Percentiles rank a stretch among this genome's conserved stretches.
Conservation (phyloP, 495 filamentous ascomycete genomes). For the Podospora pseudoanserina region DNA sequence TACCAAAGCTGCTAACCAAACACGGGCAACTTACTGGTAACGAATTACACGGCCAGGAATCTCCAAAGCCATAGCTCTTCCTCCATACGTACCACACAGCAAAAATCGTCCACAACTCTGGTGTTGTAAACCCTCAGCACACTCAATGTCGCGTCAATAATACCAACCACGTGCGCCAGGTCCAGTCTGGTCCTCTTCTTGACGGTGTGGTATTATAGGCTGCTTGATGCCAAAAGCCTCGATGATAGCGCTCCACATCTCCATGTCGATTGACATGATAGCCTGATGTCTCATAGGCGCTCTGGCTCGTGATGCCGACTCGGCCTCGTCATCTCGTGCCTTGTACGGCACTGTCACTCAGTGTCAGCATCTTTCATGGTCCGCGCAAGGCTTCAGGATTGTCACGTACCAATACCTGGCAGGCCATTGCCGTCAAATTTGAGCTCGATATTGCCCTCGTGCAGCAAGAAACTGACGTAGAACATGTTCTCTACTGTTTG, state of each 20-base stretch:
- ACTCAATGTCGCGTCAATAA: constrained; percentile 38
- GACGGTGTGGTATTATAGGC: constrained; percentile 80
- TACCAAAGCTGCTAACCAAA: not conserved
- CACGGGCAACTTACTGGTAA: not conserved
- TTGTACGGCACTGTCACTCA: constrained; percentile 8
- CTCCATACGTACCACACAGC: not conserved
- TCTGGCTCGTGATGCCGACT: constrained; percentile 16
- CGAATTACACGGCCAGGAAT: not conserved
- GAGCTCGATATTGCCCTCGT: constrained; percentile 73
- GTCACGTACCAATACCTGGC: constrained; percentile 66
- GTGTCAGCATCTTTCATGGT: constrained; percentile 11
- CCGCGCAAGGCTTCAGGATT: not conserved
- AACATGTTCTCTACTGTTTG: constrained; percentile 98
- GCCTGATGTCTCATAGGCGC: constrained; percentile 69
- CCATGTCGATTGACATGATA: constrained; percentile 78
- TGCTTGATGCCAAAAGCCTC: constrained; percentile 68
- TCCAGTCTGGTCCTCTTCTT: constrained; percentile 52
- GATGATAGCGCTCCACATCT: constrained; percentile 73
- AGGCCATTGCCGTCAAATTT: constrained; percentile 59
- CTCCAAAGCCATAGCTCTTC: not conserved
- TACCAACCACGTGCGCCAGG: constrained; percentile 74
- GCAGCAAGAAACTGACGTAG: constrained; percentile 90
- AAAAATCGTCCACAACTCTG: not conserved
- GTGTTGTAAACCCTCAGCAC: not conserved
- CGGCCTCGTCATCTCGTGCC: constrained; percentile 6